Evolutionary conservation across 1,284 basidiomycete species (phyloP).

Genomic region (Hypsizygus ulmarius): DNA sequence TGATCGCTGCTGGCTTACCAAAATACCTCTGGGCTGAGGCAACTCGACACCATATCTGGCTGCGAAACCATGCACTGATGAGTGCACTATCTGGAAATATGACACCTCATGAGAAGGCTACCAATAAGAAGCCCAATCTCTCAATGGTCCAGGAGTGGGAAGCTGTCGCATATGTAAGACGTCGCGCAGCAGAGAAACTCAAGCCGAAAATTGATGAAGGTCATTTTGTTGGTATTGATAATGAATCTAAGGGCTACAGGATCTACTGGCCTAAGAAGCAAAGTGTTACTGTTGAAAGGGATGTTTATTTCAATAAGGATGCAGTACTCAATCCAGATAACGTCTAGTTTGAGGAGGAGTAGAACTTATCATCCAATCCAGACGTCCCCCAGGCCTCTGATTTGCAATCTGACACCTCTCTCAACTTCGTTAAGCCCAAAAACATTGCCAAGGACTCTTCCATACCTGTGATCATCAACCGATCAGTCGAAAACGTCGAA

Average conservation of each 20-base stretch:
- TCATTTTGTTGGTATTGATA: conserved; percentile 30
- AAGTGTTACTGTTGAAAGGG: conserved; percentile 30
- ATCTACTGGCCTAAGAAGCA: conserved; percentile 35
- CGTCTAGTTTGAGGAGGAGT: conserved; percentile 28
- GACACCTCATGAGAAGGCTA: conserved; percentile 29
- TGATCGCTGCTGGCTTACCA: conserved; percentile 25
- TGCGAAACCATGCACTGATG: conserved; percentile 32
- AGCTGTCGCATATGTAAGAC: conserved; percentile 21
- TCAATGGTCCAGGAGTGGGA: conserved; percentile 24
- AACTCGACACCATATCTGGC: conserved; percentile 25
- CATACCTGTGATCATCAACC: not conserved
- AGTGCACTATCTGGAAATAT: conserved; percentile 20
- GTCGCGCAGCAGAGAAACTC: conserved; percentile 26
- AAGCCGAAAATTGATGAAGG: conserved; percentile 24
- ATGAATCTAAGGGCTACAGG: conserved; percentile 27
- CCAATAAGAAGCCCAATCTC: conserved; percentile 27
- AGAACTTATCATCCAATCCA: conserved; percentile 7
- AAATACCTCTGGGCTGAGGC: conserved; percentile 33
- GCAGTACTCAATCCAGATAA: conserved; percentile 11
- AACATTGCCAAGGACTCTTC: not conserved
- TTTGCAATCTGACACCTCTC: not conserved
- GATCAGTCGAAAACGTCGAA: not conserved
- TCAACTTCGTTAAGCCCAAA: not conserved
- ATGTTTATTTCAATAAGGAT: conserved; percentile 28
- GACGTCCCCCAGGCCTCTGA: not conserved